Conservation (phyloP, 495 filamentous ascomycete species). For the Extremus antarcticus region DNA sequence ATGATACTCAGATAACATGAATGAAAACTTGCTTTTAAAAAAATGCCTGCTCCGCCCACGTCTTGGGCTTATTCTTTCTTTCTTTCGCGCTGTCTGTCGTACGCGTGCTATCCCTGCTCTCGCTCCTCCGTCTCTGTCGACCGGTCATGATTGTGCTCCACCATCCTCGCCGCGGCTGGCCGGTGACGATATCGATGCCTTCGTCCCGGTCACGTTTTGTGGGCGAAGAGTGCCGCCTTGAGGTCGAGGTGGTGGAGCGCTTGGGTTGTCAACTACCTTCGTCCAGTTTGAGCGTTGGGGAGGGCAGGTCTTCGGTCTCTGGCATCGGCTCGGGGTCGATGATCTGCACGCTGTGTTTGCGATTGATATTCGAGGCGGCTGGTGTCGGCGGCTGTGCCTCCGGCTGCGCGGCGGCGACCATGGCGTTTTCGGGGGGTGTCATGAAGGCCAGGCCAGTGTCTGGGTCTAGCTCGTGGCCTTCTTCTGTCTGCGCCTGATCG, state of each 20-base stretch:
- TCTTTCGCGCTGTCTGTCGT: slow-evolving; percentile 2
- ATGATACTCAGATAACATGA: not conserved
- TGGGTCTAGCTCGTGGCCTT: not conserved
- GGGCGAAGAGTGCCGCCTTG: not conserved
- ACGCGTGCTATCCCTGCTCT: slow-evolving; percentile 3
- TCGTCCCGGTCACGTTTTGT: not conserved
- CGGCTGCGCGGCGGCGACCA: not conserved
- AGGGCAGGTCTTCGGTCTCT: not conserved
- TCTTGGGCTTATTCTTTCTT: slow-evolving; percentile 2
- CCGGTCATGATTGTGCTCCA: not conserved
- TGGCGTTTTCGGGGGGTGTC: not conserved
- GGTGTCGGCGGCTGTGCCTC: too few species aligned
- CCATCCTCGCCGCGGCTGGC: not conserved
- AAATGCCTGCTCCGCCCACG: slow-evolving; percentile 10
- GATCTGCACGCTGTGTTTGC: not conserved
- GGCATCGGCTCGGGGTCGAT: not conserved
- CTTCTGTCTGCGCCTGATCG: not conserved
- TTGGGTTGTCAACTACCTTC: not conserved
- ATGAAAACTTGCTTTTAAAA: slow-evolving; percentile 3
- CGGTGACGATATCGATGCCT: not conserved
- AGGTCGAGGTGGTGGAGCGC: not conserved
- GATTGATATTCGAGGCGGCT: not conserved
- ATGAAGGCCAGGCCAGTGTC: not conserved
- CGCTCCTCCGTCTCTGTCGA: not conserved
- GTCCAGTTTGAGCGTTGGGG: not conserved